These are phyloP conservation scores for Pleurotus citrinopileatus DNA, from an alignment of 768 basidiomycete genomes.

Conservation along the genomic window DNA sequence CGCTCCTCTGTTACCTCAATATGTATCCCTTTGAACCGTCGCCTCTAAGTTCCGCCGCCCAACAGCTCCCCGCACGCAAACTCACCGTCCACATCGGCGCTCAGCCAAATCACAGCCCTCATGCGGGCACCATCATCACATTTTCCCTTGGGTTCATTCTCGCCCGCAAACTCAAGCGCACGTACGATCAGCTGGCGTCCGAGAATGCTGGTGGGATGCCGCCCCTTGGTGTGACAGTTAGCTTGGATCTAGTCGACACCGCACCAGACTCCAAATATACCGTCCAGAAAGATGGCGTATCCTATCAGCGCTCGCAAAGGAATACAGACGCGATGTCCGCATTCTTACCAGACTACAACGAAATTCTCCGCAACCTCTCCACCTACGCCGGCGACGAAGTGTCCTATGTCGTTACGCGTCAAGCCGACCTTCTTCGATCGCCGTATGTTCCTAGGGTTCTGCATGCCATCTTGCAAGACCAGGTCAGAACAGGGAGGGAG, in stretches of 20 bases:
- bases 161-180: conserved; percentile 17
- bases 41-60: not conserved
- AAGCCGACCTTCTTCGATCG: conserved; percentile 16
- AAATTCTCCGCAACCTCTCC: conserved; percentile 14
- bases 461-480: conserved; percentile 13
- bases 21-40: conserved; percentile 2
- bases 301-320: conserved; percentile 24
- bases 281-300: conserved; percentile 13
- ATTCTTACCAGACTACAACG: conserved; percentile 21
- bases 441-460: conserved; percentile 16
- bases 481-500: conserved; percentile 15
- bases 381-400: conserved; percentile 11
- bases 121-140: conserved; percentile 25
- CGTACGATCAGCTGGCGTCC: not conserved
- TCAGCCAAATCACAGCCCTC: conserved; percentile 31
- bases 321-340: conserved; percentile 14
- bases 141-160: conserved; percentile 24
- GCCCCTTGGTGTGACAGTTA: conserved; percentile 15
- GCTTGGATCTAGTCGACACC: conserved; percentile 27
- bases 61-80: not conserved
- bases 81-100: conserved; percentile 21
- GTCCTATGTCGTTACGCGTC: conserved; percentile 15
- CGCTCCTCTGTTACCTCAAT: conserved; percentile 12
- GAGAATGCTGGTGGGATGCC: not conserved
- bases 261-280: conserved; percentile 16